These are phyloP conservation scores for Aspergillus wentii DNA, from an alignment of 495 filamentous ascomycete species.

Conservation along the genomic window DNA sequence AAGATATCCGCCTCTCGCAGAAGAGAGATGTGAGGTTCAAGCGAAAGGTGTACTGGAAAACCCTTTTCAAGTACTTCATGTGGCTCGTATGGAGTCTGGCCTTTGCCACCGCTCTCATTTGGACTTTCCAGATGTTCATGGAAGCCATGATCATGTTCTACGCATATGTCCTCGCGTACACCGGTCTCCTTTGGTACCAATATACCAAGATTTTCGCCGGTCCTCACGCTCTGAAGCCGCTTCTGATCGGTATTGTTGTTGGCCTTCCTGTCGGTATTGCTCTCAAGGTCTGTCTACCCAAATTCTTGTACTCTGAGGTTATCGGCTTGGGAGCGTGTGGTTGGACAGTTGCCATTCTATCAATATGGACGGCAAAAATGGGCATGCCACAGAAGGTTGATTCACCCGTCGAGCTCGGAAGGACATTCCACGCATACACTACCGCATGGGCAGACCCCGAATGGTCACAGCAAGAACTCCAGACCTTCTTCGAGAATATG, in stretches of 20 bases:
- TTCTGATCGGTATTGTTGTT: conserved; percentile 39
- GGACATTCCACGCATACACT: conserved; percentile 38
- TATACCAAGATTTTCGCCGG: conserved; percentile 58
- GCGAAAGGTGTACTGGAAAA: conserved; percentile 51
- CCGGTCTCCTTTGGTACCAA: conserved; percentile 55
- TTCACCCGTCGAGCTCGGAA: conserved; percentile 33
- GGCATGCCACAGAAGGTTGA: conserved; percentile 39
- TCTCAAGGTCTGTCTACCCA: conserved; percentile 27
- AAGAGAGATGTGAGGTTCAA: conserved; percentile 42
- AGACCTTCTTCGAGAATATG: conserved; percentile 37
- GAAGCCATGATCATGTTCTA: conserved; percentile 47
- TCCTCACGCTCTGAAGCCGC: conserved; percentile 46
- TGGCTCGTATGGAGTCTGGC: conserved; percentile 56
- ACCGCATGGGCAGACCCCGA: conserved; percentile 41
- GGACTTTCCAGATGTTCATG: conserved; percentile 42
- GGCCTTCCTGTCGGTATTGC: conserved; percentile 46
- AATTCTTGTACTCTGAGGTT: conserved; percentile 43
- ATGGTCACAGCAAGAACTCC: conserved; percentile 49
- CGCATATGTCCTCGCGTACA: conserved; percentile 50
- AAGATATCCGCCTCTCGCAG: conserved; percentile 38
- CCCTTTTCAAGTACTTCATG: conserved; percentile 45
- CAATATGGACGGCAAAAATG: conserved; percentile 39
- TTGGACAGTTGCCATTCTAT: conserved; percentile 49
- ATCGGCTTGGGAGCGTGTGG: conserved; percentile 48
- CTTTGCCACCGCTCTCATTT: conserved; percentile 45